Conservation (phyloP, 1,284 basidiomycete genomes). For the Inonotus obliquus region DNA sequence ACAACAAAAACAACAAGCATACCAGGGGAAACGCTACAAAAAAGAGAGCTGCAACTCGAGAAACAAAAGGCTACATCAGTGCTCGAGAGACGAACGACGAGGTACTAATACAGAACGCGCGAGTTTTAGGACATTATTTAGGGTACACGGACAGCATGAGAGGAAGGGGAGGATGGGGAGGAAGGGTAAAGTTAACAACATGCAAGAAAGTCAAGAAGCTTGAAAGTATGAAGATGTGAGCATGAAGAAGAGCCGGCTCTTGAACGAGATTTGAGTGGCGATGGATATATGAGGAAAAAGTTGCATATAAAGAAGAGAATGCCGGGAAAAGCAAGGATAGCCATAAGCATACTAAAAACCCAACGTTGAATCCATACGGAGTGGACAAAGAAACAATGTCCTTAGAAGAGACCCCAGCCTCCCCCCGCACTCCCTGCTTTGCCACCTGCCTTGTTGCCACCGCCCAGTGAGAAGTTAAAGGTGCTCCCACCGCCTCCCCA, state of each 20-base stretch:
- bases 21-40: background rate
- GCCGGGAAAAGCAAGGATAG: background rate
- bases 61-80: background rate
- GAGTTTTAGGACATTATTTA: background rate
- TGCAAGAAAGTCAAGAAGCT: background rate
- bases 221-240: background rate
- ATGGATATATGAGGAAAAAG: background rate
- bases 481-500: background rate
- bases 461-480: background rate
- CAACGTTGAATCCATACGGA: background rate
- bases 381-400: background rate
- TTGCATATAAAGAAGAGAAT: background rate
- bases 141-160: background rate
- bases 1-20: background rate
- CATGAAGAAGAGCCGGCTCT: background rate
- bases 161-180: background rate
- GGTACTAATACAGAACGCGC: background rate
- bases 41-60: background rate
- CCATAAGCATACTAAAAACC: background rate
- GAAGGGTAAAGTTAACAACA: background rate
- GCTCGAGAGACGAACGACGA: background rate
- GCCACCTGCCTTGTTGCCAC: background rate
- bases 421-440: background rate
- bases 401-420: background rate
- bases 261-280: background rate